Evolutionary conservation across 116 monocot species (phyloP).

Genomic region (Cymodocea nodosa): DNA sequence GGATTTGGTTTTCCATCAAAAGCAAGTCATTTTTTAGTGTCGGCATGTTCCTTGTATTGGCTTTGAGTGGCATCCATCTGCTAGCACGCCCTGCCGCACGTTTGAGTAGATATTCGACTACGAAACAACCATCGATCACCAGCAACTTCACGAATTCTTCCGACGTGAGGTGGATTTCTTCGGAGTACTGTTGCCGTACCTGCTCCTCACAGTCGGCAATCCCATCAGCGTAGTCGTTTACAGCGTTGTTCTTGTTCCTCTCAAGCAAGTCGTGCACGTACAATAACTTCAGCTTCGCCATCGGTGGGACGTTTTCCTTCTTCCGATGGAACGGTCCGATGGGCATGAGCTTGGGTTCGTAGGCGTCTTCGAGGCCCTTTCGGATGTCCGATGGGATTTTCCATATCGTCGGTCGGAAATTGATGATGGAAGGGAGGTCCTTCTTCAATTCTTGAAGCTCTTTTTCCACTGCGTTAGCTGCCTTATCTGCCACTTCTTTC

Average conservation of each 20-base stretch:
- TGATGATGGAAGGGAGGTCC: background rate
- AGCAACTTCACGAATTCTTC: background rate
- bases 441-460: background rate
- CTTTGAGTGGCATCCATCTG: background rate
- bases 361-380: constrained; percentile 1
- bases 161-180: background rate
- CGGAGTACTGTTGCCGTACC: background rate
- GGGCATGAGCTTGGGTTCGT: background rate
- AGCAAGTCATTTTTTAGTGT: background rate
- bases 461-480: background rate
- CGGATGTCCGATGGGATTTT: constrained; percentile 12
- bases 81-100: background rate
- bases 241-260: background rate
- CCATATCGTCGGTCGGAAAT: constrained; percentile 7
- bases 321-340: constrained; percentile 1
- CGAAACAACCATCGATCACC: background rate
- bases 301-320: background rate
- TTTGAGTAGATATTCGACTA: background rate
- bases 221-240: background rate
- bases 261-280: constrained; percentile 8
- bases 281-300: constrained; percentile 15
- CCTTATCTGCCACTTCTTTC: too few relatives aligned
- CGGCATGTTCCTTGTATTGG: background rate
- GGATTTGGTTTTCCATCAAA: background rate
- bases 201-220: background rate